Evolutionary conservation across 768 basidiomycete species (phyloP), one percentile per base, ranked within the genome.

Genomic region (Termitomyces bulborhizus): DNA sequence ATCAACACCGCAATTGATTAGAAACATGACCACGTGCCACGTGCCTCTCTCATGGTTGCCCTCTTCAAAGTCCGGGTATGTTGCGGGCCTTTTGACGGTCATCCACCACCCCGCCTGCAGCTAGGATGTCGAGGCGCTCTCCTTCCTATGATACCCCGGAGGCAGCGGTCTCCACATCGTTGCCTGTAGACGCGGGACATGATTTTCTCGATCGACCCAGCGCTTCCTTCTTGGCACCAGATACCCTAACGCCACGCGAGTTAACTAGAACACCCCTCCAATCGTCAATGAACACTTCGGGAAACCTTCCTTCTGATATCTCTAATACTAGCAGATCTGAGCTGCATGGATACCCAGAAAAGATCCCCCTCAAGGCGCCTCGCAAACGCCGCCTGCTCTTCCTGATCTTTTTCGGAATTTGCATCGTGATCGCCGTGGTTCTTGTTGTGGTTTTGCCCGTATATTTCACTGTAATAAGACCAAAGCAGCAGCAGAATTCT

Each of bases 401-500:
- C 44, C 21, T 65, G 9, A 58, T 57, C 31, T 48, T 74, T 24
- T 60, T 77, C 21, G 68, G 74, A 26, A 60, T 77, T 12, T 72
- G 67, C 32, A 67, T 67, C 8, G 57, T 80, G 8, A 71, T 66
- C 7, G 68, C 73, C 9, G 63, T 76, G 1, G 61, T 75, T 1
- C 62, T 79, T 31, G 86, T 74, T 2, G 72, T 86, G 31, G 65
- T 82, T 36, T 66, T 89, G 0, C 81, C 83, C 0, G 72, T 88
- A 15, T 85, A 81, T 63, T 78, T 88, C 62, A 61, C 70, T 15
- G 74, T 82, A 46, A 73, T 82, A 56, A 85, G 82, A 60, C 68
- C 67, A 18, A 68, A 71, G 21, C 58, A 65, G 55, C 45, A 61
- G 50, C 37, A 48, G 15, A 57, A 59, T 37, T 21, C 46, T 51